Conservation (phyloP, 192 early-diverging fungal species). For the Phlyctochytrium bullatum region DNA sequence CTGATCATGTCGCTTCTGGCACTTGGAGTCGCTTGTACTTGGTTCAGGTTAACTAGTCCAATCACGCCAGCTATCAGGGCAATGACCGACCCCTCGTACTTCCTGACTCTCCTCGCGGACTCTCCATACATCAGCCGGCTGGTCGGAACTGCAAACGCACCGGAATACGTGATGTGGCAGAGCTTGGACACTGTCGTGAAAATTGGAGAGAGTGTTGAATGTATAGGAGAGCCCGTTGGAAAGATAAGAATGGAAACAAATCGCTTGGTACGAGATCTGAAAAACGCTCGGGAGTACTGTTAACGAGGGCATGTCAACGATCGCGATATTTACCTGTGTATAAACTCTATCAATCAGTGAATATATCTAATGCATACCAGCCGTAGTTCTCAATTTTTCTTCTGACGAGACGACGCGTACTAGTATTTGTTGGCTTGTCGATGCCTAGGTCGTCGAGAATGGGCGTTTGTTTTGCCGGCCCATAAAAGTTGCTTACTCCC, state of each 20-base stretch:
- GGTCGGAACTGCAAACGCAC: conserved; percentile 11
- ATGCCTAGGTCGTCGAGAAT: too few species aligned
- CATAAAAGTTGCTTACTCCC: too few species aligned
- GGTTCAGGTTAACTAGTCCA: background rate
- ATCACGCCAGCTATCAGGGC: conserved; percentile 2
- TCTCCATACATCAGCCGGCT: background rate
- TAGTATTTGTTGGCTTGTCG: too few species aligned
- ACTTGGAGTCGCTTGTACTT: background rate
- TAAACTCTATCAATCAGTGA: too few species aligned
- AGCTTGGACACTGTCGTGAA: conserved; percentile 13
- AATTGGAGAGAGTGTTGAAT: conserved; percentile 24
- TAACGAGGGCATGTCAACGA: too few species aligned
- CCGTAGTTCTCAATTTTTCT: too few species aligned
- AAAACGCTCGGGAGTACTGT: background rate
- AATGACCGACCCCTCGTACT: conserved; percentile 5
- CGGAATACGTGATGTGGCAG: conserved; percentile 21
- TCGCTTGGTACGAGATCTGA: background rate
- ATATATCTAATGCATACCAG: too few species aligned
- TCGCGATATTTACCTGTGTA: too few species aligned
- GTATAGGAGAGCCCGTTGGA: conserved; percentile 19
- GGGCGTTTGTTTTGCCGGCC: too few species aligned
- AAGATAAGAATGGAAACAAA: conserved; percentile 13
- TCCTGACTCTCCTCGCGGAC: conserved; percentile 1
- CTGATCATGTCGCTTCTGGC: background rate
- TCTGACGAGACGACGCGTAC: too few species aligned